Evolutionary conservation across 345 rosid species (phyloP).

Genomic region (thale cress (Arabidopsis thaliana)): DNA sequence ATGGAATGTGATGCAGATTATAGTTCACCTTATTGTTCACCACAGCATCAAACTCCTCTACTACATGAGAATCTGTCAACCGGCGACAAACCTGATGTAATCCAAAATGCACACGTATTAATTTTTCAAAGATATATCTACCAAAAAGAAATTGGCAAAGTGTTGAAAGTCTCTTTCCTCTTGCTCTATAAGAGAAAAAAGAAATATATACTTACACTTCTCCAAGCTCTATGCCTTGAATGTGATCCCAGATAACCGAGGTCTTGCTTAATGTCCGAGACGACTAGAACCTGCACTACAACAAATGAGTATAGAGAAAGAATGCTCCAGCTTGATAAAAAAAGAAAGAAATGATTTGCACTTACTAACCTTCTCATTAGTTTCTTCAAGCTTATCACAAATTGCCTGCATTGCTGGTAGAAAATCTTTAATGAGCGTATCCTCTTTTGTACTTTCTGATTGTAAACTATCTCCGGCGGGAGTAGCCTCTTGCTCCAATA

Average conservation of each 20-base stretch:
- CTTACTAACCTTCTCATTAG: conserved; percentile 72
- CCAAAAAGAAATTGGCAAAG: background rate
- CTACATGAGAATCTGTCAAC: conserved; percentile 75
- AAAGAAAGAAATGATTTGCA: conserved; percentile 16
- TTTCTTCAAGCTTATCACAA: conserved; percentile 81
- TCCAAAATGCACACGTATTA: background rate
- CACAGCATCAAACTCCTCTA: conserved; percentile 76
- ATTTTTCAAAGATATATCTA: background rate
- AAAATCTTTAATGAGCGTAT: conserved; percentile 74
- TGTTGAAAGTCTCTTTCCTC: conserved; percentile 19
- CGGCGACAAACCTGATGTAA: conserved; percentile 67
- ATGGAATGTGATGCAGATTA: conserved; percentile 22
- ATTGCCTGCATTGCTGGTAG: conserved; percentile 82
- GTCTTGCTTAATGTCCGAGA: conserved; percentile 81
- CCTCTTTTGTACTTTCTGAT: conserved; percentile 55
- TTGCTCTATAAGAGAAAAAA: background rate
- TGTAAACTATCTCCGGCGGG: conserved; percentile 46
- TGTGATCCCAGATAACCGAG: conserved; percentile 74
- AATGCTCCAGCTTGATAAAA: conserved; percentile 32
- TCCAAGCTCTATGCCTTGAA: conserved; percentile 80
- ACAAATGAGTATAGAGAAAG: conserved; percentile 46
- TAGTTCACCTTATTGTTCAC: conserved; percentile 74
- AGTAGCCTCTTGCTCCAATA: conserved; percentile 45
- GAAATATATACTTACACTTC: conserved; percentile 60
- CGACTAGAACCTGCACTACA: conserved; percentile 76